phyloP scores from a whole-genome alignment of 78 protist genomes.

The Thecamonas trahens region DNA sequence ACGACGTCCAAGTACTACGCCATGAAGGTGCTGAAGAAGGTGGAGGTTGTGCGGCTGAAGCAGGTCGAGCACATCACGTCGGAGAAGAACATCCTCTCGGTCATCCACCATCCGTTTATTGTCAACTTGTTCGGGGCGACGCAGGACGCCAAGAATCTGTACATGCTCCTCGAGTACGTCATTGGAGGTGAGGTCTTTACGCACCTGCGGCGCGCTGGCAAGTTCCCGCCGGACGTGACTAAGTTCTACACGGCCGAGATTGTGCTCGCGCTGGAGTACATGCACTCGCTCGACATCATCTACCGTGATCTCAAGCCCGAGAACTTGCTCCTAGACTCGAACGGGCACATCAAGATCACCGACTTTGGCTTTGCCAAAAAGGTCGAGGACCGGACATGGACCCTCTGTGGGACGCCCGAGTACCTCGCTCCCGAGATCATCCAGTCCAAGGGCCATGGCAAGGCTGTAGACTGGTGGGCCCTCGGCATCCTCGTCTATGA shows the following conservation, averaged over 20 bases:
- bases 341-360: conserved; percentile 57
- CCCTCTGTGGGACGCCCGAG: conserved; percentile 93
- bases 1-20: conserved; percentile 14
- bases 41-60: conserved; percentile 53
- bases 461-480: conserved; percentile 91
- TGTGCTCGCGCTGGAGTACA: conserved; percentile 25
- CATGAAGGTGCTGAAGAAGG: conserved; percentile 75
- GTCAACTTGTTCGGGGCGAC: conserved; percentile 53
- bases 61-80: conserved; percentile 53
- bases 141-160: conserved; percentile 55
- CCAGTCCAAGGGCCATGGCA: conserved; percentile 80
- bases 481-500: conserved; percentile 51
- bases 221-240: conserved; percentile 8
- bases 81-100: conserved; percentile 66
- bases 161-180: conserved; percentile 71
- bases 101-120: conserved; percentile 75
- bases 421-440: conserved; percentile 86
- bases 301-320: conserved; percentile 90
- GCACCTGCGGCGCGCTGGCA: conserved; percentile 24
- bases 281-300: conserved; percentile 45
- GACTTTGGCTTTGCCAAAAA: conserved; percentile 88
- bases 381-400: conserved; percentile 74
- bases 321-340: conserved; percentile 67
- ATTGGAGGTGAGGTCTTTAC: conserved; percentile 86
- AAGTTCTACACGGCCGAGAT: conserved; percentile 32